Base-by-base conservation (phyloP, 2,329 filamentous ascomycete genomes). In the Fusarium oxysporum region DNA sequence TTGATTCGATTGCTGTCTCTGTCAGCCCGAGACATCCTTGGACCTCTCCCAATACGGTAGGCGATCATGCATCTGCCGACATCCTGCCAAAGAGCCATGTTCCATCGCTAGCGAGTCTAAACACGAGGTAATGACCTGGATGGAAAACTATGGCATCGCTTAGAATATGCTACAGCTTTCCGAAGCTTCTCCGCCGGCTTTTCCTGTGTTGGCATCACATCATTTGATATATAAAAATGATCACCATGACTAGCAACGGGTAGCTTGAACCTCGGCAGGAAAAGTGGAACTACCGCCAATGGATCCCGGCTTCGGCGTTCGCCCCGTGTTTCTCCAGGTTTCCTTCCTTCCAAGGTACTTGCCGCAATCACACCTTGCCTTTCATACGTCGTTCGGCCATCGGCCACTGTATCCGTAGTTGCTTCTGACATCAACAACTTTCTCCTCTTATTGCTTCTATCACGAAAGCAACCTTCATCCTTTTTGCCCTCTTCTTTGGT, bases 251-350 rank as follows among this genome's bases (percentile, higher is more conserved):
- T 41, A 67, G 48, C 32, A 62, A 43, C 63, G 30, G 51, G 28
- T 45, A 66, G 64, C 47, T 35, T 65, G 30, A 73, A 74, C 76
- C 76, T 77, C 76, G 76, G 76, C 68, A 73, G 63, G 55, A 59
- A 69, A 64, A 63, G 72, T 75, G 76, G 76, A 68, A 67, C 71
- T 41, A 50, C 41, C 47, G 48, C 62, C 60, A 68, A 43, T 65
- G 44, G 48, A 65, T 64, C 72, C 75, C 68, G 72, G 75, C 76
- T 75, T 77, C 74, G 75, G 76, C 65, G 47, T 69, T 57, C 44
- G 65, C 65, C 76, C 76, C 74, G 76, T 77, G 67, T 62, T 77
- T 76, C 76, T 76, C 75, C 76, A 76, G 76, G 70, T 77, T 77
- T 77, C 70, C 64, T 62, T 73, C 62, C 57, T 50, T 40, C 60